Evolutionary conservation across 2,329 filamentous ascomycete species (phyloP), one percentile per base, ranked within the genome.

Genomic region (Cercospora janseana): DNA sequence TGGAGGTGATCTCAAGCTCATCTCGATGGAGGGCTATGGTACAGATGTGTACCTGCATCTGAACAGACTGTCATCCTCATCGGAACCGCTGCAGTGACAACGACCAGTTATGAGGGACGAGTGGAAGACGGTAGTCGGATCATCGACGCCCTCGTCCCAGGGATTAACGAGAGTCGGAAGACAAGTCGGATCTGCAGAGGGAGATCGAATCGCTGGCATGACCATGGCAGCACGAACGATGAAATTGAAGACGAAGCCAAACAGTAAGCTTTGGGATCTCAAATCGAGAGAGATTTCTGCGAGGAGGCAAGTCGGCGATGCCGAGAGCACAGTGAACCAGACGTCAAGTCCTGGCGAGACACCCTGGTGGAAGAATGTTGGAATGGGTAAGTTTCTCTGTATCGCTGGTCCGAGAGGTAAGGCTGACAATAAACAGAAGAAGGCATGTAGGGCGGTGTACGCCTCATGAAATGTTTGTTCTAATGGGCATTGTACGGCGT

Each of bases 11-110:
- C 70, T 98, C 63, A 97, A 97, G 72, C 73, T 98, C 69, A 98
- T 98, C 66, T 96, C 90, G 69, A 98, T 98, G 93, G 93, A 98
- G 77, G 93, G 93, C 88, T 98, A 98, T 71, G 93, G 93, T 59
- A 98, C 93, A 43, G 93, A 98, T 68, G 93, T 97, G 45, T 98
- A 98, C 73, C 86, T 98, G 40, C 93, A 98, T 70, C 82, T 98
- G 43, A 98, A 98, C 75, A 83, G 93, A 49, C 80, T 98, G 20
- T 95, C 90, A 34, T 95, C 89, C 60, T 95, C 89, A 28, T 96
- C 91, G 20, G 93, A 98, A 71, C 93, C 93, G 59, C 78, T 98
- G 44, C 92, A 96, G 88, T 97, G 93, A 81, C 74, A 77, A 75
- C 81, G 82, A 91, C 84, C 86, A 79, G 86, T 88, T 86, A 90